Evolutionary conservation across 352 stramenopile species (phyloP), one percentile per base, ranked within the genome.

Genomic region (Phytophthora agathidicida): DNA sequence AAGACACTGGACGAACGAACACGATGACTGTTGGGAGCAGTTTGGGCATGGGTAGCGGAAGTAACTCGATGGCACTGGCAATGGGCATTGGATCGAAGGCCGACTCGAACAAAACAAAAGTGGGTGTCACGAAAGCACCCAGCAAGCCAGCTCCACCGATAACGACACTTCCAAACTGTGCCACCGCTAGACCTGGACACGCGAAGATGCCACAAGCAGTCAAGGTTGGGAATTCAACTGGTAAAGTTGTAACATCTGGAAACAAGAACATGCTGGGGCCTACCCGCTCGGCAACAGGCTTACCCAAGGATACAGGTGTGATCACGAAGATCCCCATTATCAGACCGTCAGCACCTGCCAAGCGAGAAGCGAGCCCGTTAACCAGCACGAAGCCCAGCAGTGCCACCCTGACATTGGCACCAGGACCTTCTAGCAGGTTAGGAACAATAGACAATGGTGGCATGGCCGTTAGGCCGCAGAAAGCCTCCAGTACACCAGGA

Each of bases 301-400:
- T 79, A 5, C 59, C 70, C 1, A 89, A 88, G n/a, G 79, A 91
- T 22, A 28, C 61, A 0, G 65, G 61, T 9, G 35, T 44, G 5
- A 74, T 89, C 56, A 91, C 81, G 14, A 91, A 91, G 50, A 91
- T 91, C 59, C 81, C 81, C 11, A 91, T 88, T 58, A 91, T 89
- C 23, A 68, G 78, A 13, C 81, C 81, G 23, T 79, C 78, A 0
- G 81, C 81, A n/a, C 81, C 78, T 22, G 75, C 78, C 19, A 91
- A 91, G 52, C 72, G 81, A 28, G 81, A 91, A 57, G 79, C 65
- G 45, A 91, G 80, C 44, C 80, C 80, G 10, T 85, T 72, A 6
- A 73, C 55, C 9, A 73, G 60, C 6, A 82, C 67, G 13, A 88
- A 88, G 17, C 77, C 77, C n/a, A 66, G 49, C 23, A 68, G 42